Evolutionary conservation across 2,329 filamentous ascomycete genomes (phyloP).

Genomic region (Trichoderma breve): DNA sequence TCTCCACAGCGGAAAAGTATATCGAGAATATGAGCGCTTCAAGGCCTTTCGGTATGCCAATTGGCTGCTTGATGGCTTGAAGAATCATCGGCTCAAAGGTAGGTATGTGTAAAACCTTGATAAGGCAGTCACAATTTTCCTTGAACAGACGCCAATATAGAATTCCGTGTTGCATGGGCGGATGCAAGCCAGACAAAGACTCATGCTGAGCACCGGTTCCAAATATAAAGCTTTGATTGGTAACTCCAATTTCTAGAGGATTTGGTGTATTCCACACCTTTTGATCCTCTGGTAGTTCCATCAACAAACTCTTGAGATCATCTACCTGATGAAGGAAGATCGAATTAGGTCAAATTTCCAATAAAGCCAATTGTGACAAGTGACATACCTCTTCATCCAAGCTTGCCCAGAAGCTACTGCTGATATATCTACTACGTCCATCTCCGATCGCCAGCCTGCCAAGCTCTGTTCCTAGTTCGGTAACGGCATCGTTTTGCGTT

Average conservation of each 20-base stretch:
- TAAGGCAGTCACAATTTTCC: neutral
- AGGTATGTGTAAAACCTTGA: neutral
- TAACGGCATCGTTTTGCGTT: neutral
- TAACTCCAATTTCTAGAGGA: neutral
- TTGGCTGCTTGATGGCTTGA: neutral
- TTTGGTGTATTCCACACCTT: neutral
- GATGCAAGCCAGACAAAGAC: neutral
- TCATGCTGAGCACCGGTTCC: neutral
- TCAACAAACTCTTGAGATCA: neutral
- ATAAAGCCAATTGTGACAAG: neutral
- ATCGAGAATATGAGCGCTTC: neutral
- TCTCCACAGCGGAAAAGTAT: neutral
- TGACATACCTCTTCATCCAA: neutral
- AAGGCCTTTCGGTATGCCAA: neutral
- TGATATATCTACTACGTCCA: neutral
- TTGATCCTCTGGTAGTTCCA: neutral
- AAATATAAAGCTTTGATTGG: neutral
- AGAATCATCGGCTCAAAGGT: neutral
- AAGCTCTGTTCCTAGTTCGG: conserved; percentile 1
- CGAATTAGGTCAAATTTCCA: neutral
- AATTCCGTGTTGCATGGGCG: neutral
- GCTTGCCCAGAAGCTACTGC: conserved; percentile 1
- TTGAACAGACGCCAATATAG: neutral
- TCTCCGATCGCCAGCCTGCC: neutral
- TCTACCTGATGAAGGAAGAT: neutral